Evolutionary conservation across 495 filamentous ascomycete genomes (phyloP).

Genomic region (Neurospora hispaniola): DNA sequence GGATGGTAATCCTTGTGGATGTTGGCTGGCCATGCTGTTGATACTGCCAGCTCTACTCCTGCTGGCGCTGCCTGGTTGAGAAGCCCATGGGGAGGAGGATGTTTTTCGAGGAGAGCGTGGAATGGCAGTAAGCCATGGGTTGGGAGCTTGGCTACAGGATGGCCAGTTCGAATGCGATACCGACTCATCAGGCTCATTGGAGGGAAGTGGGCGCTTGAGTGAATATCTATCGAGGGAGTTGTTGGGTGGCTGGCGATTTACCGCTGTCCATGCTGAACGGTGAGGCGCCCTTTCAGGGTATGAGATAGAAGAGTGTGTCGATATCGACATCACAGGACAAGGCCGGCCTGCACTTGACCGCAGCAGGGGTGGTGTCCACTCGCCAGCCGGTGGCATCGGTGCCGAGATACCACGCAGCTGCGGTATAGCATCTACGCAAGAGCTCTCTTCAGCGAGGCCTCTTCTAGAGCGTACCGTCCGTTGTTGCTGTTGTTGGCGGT

Average conservation of each 20-base stretch:
- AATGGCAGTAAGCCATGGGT: constrained; percentile 34
- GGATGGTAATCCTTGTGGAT: neutral
- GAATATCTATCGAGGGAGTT: constrained; percentile 3
- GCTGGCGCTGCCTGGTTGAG: neutral
- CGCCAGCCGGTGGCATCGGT: constrained; percentile 28
- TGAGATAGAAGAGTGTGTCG: neutral
- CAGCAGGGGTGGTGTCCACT: neutral
- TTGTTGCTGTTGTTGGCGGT: constrained; percentile 2
- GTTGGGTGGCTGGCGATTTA: constrained; percentile 5
- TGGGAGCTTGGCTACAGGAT: constrained; percentile 12
- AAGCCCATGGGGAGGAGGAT: neutral
- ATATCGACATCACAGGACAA: neutral
- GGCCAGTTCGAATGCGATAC: neutral
- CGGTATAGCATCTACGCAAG: constrained; percentile 15
- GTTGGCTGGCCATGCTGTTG: neutral
- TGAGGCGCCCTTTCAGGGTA: neutral
- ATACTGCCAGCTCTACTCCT: neutral
- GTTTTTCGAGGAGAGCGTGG: constrained; percentile 19
- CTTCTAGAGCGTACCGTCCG: neutral
- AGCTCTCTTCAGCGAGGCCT: constrained; percentile 10
- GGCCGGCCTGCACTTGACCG: neutral
- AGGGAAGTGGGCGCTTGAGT: neutral
- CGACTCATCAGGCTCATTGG: neutral
- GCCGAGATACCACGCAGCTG: constrained; percentile 6
- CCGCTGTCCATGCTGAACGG: constrained; percentile 8